phyloP scores from a whole-genome alignment of 1,284 basidiomycete species.

The Cryptococcus sp. region DNA sequence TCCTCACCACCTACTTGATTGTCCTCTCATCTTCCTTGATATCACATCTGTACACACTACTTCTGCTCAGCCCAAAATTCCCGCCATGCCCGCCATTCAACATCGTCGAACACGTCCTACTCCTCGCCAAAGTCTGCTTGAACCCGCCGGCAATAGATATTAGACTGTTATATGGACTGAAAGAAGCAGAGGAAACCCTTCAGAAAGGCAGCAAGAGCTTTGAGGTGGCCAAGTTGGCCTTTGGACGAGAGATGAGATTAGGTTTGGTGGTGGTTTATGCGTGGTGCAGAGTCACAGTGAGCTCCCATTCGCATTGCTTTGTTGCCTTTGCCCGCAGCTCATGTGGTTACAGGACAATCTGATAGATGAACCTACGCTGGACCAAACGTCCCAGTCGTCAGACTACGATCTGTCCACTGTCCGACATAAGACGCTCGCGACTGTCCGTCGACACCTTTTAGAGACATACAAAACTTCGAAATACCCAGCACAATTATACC shows the following conservation, averaged over 20 bases:
- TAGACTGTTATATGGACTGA: slow-evolving; percentile 23
- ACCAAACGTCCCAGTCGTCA: not conserved
- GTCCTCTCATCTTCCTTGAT: slow-evolving; percentile 39
- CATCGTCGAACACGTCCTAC: slow-evolving; percentile 31
- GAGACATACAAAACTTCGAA: slow-evolving; percentile 18
- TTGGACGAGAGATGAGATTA: slow-evolving; percentile 44
- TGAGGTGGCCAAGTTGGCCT: slow-evolving; percentile 43
- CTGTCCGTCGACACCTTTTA: slow-evolving; percentile 31
- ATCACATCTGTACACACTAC: slow-evolving; percentile 39
- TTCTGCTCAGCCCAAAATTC: slow-evolving; percentile 28
- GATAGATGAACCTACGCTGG: slow-evolving; percentile 28
- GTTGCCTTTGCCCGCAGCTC: not conserved
- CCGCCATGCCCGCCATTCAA: slow-evolving; percentile 41
- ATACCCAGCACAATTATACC: slow-evolving; percentile 8
- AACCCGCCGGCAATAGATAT: slow-evolving; percentile 30
- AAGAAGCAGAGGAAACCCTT: slow-evolving; percentile 34
- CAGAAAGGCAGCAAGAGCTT: slow-evolving; percentile 46
- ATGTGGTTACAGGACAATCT: slow-evolving; percentile 31
- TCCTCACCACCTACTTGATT: slow-evolving; percentile 40
- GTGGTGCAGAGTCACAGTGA: slow-evolving; percentile 46
- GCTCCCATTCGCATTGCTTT: slow-evolving; percentile 6
- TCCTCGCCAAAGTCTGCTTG: slow-evolving; percentile 34
- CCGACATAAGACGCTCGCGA: slow-evolving; percentile 15
- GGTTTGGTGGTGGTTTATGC: slow-evolving; percentile 45
- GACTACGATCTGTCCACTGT: slow-evolving; percentile 5